Evolutionary conservation across 192 early-diverging fungal genomes (phyloP), one percentile per base, ranked within the genome.

Genomic region (Hyaloraphidium curvatum): DNA sequence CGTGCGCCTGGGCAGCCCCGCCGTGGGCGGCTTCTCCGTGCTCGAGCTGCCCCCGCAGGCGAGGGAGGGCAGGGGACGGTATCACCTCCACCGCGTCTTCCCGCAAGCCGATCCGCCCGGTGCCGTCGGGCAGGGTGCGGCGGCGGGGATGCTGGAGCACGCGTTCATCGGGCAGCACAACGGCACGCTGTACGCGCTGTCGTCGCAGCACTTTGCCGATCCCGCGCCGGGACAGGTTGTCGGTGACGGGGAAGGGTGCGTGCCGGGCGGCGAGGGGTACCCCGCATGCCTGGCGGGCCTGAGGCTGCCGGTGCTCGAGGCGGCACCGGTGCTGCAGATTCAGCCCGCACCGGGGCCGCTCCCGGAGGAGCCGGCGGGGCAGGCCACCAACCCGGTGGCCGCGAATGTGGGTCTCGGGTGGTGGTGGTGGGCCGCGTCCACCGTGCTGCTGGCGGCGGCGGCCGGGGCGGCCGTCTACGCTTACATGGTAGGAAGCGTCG

Each of bases 211-310:
- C n/a, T n/a, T n/a, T n/a, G n/a, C n/a, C n/a, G n/a, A n/a, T n/a
- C n/a, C n/a, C n/a, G n/a, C n/a, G n/a, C n/a, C n/a, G n/a, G n/a
- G n/a, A n/a, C n/a, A n/a, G n/a, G n/a, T n/a, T n/a, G n/a, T n/a
- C n/a, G n/a, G n/a, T n/a, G n/a, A n/a, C n/a, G n/a, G n/a, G n/a
- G n/a, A n/a, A 7, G 33, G 17, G 7, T 48, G 43, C 43, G 23
- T 11, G 11, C 43, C 43, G 17, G 7, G 14, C 7, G 14, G 17
- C 19, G 7, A 14, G 14, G 23, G 17, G 7, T 48, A 48, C 43
- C 43, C 43, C 43, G 43, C 43, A 7, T 48, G 43, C 43, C 43
- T 48, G 17, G 43, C 43, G 23, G 43, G 43, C 25, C 43, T 48
- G 43, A 25, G 14, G 7, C 7, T 48, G 14, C 23, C 43, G 7